Evolutionary conservation across 495 filamentous ascomycete genomes (phyloP), one percentile per base, ranked within the genome.

Genomic region (Xylaria venustula): DNA sequence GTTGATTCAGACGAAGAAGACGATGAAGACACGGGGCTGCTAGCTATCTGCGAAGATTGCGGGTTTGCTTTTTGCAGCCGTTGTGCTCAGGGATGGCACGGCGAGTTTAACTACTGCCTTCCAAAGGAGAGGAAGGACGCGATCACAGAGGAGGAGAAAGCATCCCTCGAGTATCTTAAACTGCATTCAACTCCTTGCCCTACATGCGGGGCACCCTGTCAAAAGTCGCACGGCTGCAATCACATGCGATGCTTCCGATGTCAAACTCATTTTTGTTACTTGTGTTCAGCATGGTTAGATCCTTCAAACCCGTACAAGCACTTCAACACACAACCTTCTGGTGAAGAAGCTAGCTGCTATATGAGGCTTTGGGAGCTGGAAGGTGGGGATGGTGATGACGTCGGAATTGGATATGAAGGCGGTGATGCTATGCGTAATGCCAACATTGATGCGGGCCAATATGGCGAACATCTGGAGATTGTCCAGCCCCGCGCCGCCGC

Each of bases 231-330:
- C 66, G 94, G 94, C 32, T 98, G 94, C 84, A 98, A 98, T 72
- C 94, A 98, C 69, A 98, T 98, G 94, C 88, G 86, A 15, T 98
- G 94, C 71, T 91, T 88, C 73, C 87, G 89, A 56, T 98, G 94
- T 77, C 78, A 85, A 44, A 87, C 91, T 1, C 94, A 98, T 72
- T 98, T 97, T 68, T 98, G 94, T 74, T 98, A 98, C 67, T 87
- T 98, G 6, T 98, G 94, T 71, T 88, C 88, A 0, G 81, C 85
- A 12, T 98, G 92, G 88, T 80, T 98, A n/a, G 77, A 85, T 19
- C 82, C 87, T 2, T 77, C 72, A 17, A 93, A 97, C 62, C 93
- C 94, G 2, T 98, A 97, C 64, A 72, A 78, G 47, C 94, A 98
- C 70, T 98, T 91, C 77, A 97, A 96, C 67, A 64, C 71, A 42